A percentile compares a stretch with the other conserved stretches of the same genome.
Evolutionary conservation across 225 moss, liverwort and hornwort genomes (phyloP).

Genomic region (Neckera pumila): DNA sequence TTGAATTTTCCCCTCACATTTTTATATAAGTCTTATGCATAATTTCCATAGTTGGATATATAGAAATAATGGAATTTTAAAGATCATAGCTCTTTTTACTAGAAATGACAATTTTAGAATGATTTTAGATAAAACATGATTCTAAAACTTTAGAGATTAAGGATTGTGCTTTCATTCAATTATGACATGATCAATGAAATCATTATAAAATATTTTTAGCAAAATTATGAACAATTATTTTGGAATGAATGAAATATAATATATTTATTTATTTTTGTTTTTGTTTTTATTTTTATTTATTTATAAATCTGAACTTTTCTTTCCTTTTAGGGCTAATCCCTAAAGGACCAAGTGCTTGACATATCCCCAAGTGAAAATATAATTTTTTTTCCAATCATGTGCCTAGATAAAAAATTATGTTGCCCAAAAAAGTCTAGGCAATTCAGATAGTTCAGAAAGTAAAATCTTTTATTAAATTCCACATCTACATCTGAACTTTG

Average conservation of each 20-base stretch:
- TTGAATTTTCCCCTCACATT: not conserved
- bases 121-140: not conserved
- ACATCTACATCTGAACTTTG: not conserved
- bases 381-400: not conserved
- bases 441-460: rapidly evolving
- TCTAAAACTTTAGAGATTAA: not conserved
- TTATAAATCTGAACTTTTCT: rapidly evolving
- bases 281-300: no score
- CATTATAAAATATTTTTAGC: rapidly evolving
- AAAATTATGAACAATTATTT: not conserved
- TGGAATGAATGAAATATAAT: not conserved
- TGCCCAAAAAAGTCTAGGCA: rapidly evolving
- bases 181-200: not conserved
- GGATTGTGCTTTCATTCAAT: not conserved
- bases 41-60: not conserved
- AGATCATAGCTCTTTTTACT: not conserved
- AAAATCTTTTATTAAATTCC: not conserved
- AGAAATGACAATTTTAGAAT: not conserved
- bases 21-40: no score
- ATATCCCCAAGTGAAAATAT: no score
- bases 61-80: not conserved
- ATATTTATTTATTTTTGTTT: no score
- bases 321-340: not conserved
- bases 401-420: rapidly evolving
- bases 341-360: not conserved